Percentiles rank a stretch among this genome's conserved stretches.
phyloP scores from a whole-genome alignment of 495 filamentous ascomycete species.

The Podospora conica region DNA sequence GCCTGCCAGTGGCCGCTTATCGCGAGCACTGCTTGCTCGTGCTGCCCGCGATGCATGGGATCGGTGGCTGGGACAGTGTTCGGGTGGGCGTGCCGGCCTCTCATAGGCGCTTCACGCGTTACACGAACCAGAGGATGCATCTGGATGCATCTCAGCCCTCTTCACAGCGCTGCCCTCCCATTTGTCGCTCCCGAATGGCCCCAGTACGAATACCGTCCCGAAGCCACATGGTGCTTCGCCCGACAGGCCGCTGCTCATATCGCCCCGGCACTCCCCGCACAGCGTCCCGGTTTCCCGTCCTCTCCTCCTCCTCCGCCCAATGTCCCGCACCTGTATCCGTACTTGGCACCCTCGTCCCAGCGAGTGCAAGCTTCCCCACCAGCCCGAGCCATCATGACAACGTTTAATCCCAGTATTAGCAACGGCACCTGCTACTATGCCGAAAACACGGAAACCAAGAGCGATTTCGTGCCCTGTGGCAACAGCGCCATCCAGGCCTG shows the following conservation, averaged over 20 bases:
- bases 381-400: constrained; percentile 9
- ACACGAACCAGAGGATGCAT: background rate
- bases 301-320: background rate
- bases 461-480: constrained; percentile 17
- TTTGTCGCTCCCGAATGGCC: background rate
- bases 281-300: background rate
- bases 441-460: constrained; percentile 17
- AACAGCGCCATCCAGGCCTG: constrained; percentile 15
- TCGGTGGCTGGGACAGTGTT: background rate
- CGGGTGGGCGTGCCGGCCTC: background rate
- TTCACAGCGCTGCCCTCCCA: background rate
- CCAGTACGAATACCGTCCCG: background rate
- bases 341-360: background rate
- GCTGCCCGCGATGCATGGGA: background rate
- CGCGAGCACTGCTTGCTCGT: background rate
- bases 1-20: background rate
- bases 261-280: background rate
- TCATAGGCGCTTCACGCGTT: background rate
- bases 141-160: background rate
- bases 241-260: background rate
- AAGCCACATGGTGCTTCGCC: background rate
- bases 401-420: constrained; percentile 14
- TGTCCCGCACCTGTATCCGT: background rate
- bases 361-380: background rate
- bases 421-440: constrained; percentile 22